A percentile compares a stretch with the other conserved stretches of the same genome.
These are phyloP conservation scores for Eugenia klotzschiana DNA, from an alignment of 441 rosid genomes.

Conservation along the genomic window DNA sequence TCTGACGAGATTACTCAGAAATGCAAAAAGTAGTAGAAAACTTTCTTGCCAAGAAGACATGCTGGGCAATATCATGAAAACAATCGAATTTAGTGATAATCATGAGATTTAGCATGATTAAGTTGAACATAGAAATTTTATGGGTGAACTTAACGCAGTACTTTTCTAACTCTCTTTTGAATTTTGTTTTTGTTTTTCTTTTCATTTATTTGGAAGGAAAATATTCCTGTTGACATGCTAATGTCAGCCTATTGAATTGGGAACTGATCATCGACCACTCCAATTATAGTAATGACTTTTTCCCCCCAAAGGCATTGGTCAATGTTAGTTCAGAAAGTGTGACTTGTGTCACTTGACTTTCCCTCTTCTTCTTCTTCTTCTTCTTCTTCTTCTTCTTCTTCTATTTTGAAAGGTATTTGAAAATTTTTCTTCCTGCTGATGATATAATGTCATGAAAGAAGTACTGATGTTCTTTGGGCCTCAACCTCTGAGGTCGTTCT, in stretches of 20 bases:
- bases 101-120: neutral
- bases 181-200: neutral
- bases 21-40: neutral
- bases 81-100: neutral
- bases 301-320: neutral
- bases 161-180: neutral
- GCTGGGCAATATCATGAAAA: neutral
- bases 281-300: neutral
- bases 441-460: too few species aligned
- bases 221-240: neutral
- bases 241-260: neutral
- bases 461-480: too few species aligned
- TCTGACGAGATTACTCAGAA: neutral
- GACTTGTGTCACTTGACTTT: too few species aligned
- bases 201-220: neutral
- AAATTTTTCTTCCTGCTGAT: too few species aligned
- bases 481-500: too few species aligned
- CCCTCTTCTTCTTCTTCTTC: too few species aligned
- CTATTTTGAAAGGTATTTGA: too few species aligned
- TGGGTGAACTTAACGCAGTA: neutral
- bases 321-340: too few species aligned
- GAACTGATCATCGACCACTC: neutral
- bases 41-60: neutral
- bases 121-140: neutral
- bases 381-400: too few species aligned